Conservation (phyloP, 73 alveolate genomes). For the Stentor coeruleus region DNA sequence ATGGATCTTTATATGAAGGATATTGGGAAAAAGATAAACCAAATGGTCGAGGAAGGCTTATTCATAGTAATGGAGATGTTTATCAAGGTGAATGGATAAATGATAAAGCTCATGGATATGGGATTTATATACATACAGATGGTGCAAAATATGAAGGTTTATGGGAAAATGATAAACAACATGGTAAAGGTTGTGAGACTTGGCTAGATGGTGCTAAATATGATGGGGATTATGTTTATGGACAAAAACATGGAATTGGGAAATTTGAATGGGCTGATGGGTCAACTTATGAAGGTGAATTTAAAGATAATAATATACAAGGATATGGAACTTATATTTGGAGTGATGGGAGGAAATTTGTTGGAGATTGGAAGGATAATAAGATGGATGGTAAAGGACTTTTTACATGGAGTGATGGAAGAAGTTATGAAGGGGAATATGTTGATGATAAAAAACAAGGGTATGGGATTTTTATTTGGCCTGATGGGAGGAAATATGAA, state of each 20-base stretch:
- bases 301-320: conserved; percentile 47
- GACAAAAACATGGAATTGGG: conserved; percentile 44
- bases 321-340: conserved; percentile 66
- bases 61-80: conserved; percentile 17
- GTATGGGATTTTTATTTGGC: conserved; percentile 55
- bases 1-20: neutral
- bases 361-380: conserved; percentile 55
- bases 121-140: neutral
- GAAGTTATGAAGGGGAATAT: conserved; percentile 64
- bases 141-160: conserved; percentile 19
- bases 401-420: conserved; percentile 71
- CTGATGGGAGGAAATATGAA: conserved; percentile 56
- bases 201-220: conserved; percentile 36
- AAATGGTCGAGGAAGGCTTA: neutral
- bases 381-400: conserved; percentile 70
- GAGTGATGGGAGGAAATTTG: conserved; percentile 56
- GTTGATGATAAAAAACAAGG: conserved; percentile 61
- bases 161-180: conserved; percentile 29
- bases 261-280: conserved; percentile 40
- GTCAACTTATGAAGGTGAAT: conserved; percentile 46
- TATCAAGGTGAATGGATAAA: conserved; percentile 18
- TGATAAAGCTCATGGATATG: conserved; percentile 18
- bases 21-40: conserved; percentile 9
- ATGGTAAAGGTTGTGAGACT: conserved; percentile 25
- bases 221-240: conserved; percentile 14